Percentiles rank a stretch among this genome's conserved stretches.
Conservation (phyloP, 1,284 basidiomycete genomes). For the Lignosus rhinocerotis region DNA sequence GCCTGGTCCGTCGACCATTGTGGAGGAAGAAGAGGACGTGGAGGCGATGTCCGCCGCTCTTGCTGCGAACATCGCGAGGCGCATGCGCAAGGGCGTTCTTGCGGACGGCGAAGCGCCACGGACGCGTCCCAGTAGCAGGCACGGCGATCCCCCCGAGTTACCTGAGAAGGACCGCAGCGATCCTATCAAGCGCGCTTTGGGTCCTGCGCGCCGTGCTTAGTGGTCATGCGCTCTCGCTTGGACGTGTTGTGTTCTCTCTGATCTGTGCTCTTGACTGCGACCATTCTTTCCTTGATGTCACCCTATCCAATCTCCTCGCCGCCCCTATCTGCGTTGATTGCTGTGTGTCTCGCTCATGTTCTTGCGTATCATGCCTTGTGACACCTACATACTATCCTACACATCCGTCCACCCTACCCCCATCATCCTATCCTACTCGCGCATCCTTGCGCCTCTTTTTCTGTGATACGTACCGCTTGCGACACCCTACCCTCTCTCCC, state of each 20-base stretch:
- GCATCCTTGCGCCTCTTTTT: background rate
- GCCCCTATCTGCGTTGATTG: background rate
- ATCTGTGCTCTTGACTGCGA: background rate
- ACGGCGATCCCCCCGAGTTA: conserved; percentile 14
- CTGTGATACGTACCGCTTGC: conserved; percentile 6
- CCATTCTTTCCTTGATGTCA: background rate
- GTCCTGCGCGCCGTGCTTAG: conserved; percentile 16
- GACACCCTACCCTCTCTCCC: conserved; percentile 4
- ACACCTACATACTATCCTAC: conserved; percentile 9
- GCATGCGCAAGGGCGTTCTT: conserved; percentile 19
- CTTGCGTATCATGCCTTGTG: conserved; percentile 6
- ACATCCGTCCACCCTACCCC: background rate
- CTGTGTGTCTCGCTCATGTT: background rate
- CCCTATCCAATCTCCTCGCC: background rate
- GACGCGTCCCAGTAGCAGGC: conserved; percentile 22
- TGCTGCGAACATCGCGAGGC: conserved; percentile 21
- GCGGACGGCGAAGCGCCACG: conserved; percentile 16
- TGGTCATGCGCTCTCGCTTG: background rate
- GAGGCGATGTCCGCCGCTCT: conserved; percentile 23
- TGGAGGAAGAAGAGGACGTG: conserved; percentile 11
- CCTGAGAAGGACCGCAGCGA: conserved; percentile 31
- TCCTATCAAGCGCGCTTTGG: conserved; percentile 28
- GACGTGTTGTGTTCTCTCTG: background rate
- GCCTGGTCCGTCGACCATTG: conserved; percentile 2
- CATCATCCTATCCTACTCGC: background rate